A percentile compares a stretch with the other conserved stretches of the same genome.
phyloP scores from a whole-genome alignment of 2,329 filamentous ascomycete genomes.

The Claviceps digitariae region DNA sequence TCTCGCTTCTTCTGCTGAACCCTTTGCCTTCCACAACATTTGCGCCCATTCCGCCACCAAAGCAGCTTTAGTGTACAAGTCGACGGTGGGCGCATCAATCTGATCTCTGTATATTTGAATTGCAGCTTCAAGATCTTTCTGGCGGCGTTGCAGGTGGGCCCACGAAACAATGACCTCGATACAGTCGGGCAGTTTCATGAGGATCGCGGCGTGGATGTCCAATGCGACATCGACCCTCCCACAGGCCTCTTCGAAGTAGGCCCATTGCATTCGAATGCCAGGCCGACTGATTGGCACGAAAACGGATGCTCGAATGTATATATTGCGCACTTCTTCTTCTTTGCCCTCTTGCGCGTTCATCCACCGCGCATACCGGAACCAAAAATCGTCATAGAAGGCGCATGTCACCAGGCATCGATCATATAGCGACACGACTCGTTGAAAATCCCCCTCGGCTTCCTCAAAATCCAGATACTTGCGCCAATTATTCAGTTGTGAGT shows the following conservation, averaged over 20 bases:
- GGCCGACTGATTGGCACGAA: slow-evolving; percentile 81
- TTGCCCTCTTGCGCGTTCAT: slow-evolving; percentile 71
- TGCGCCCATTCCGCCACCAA: slow-evolving; percentile 81
- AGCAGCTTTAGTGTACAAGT: slow-evolving; percentile 70
- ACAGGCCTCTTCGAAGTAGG: slow-evolving; percentile 83
- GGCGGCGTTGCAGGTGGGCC: slow-evolving; percentile 74
- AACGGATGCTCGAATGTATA: slow-evolving; percentile 80
- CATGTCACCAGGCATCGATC: slow-evolving; percentile 88
- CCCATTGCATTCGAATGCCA: slow-evolving; percentile 76
- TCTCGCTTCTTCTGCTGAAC: slow-evolving; percentile 66
- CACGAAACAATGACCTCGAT: slow-evolving; percentile 79
- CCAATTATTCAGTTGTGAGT: slow-evolving; percentile 78
- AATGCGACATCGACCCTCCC: slow-evolving; percentile 65
- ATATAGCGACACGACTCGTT: slow-evolving; percentile 69
- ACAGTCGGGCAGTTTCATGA: slow-evolving; percentile 64
- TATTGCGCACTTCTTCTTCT: slow-evolving; percentile 79
- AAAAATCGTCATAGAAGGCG: slow-evolving; percentile 94
- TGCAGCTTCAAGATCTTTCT: slow-evolving; percentile 70
- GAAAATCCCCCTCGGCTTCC: slow-evolving; percentile 66
- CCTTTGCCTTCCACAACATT: slow-evolving; percentile 78
- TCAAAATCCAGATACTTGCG: slow-evolving; percentile 94
- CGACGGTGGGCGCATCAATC: slow-evolving; percentile 58
- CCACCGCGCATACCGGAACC: slow-evolving; percentile 94
- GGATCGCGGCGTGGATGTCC: slow-evolving; percentile 72
- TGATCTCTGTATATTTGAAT: slow-evolving; percentile 72